Conservation (phyloP, 352 stramenopile genomes). For the Phytophthora ohioensis region DNA sequence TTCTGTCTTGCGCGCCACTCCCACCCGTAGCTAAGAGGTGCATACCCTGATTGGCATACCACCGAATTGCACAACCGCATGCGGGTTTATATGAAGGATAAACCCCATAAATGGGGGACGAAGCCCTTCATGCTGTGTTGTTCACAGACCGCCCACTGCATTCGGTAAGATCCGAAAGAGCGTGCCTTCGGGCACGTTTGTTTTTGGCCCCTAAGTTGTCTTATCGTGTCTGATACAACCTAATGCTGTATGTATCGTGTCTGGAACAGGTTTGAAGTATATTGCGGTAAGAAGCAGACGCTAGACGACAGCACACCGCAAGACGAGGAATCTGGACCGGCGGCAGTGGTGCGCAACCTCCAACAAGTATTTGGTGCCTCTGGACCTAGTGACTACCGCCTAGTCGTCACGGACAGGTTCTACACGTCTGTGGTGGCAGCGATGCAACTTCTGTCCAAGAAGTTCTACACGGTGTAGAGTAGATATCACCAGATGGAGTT, state of each 20-base stretch:
- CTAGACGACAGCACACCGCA: background rate
- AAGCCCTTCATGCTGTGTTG: slow-evolving; percentile 16
- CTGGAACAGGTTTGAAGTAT: background rate
- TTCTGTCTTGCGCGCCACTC: too few species aligned
- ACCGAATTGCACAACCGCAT: slow-evolving; percentile 5
- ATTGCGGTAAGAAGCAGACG: slow-evolving; percentile 1
- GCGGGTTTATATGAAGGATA: slow-evolving; percentile 8
- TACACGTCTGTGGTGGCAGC: background rate
- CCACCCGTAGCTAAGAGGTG: too few species aligned
- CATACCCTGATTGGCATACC: too few species aligned
- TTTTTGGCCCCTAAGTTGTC: slow-evolving; percentile 1
- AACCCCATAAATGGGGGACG: too few species aligned
- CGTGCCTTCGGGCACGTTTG: background rate
- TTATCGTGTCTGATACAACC: slow-evolving; percentile 1
- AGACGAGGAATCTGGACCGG: background rate
- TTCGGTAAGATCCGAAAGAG: slow-evolving; percentile 5
- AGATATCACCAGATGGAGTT: too few species aligned
- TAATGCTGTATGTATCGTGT: background rate
- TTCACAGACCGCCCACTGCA: slow-evolving; percentile 19
- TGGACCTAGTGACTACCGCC: background rate
- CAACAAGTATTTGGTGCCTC: background rate
- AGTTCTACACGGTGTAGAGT: background rate
- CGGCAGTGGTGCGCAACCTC: background rate
- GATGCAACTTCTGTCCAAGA: background rate
- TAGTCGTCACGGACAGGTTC: background rate